Base-by-base conservation (phyloP, 768 basidiomycete genomes). In the Pilatotrama ljubarskyi region DNA sequence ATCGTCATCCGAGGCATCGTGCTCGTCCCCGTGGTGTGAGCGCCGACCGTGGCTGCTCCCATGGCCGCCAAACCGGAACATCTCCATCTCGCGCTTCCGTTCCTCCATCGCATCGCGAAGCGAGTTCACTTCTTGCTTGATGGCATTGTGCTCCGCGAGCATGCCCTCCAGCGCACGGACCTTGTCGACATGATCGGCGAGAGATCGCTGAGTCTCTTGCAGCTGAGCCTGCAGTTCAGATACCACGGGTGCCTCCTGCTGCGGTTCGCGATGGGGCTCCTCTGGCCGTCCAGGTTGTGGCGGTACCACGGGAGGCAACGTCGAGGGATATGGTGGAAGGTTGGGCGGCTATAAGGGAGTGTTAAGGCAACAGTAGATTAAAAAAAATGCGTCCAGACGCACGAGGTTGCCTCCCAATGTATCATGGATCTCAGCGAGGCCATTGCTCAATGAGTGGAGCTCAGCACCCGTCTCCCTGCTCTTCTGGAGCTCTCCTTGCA, bases 401-500 rank as follows among this genome's bases (percentile, higher is more conserved):
- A 95, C 93, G 69, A 90, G 66, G 36, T 84, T 82, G 2, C 96
- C 96, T 35, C 90, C 90, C 5, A 99, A 78, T 0, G 91, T 94
- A 66, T 97, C 93, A 60, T 93, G 88, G 43, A 98, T 91, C n/a
- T 97, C 94, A 41, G 78, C 84, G 84, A 99, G 92, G 4, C 90
- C 81, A 13, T 82, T 82, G 15, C 84, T 88, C 32, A 98, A 76
- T 0, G 83, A 83, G 62, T 87, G 84, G 3, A 99, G 78, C 69
- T 98, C 95, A 0, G 87, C 80, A 14, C 93, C 92, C 0, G 95
- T 97, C 70, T 98, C 96, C 17, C 93, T 85, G 68, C 92, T 94
- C 76, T 96, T 97, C 75, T 91, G 89, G n/a, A 98, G 84, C 71
- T 98, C 95, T 63, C 87, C 86, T 71, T 98, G 95, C 2, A 98